phyloP scores from a whole-genome alignment of 2,329 filamentous ascomycete species.

The Cladosporium cucumerinum region DNA sequence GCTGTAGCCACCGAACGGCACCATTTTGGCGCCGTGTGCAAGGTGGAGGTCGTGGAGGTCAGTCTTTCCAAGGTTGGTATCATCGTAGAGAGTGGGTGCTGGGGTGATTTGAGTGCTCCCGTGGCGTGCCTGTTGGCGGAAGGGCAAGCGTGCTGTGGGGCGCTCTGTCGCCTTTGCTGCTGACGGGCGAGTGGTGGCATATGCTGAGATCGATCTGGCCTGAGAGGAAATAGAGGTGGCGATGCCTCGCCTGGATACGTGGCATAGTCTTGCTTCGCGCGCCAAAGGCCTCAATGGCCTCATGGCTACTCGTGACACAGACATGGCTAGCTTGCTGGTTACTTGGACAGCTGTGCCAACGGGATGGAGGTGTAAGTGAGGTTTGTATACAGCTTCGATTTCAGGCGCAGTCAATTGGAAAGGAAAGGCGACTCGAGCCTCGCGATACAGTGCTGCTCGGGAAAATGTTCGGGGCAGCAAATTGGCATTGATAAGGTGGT shows the following conservation, averaged over 20 bases:
- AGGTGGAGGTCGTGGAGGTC: conserved; percentile 77
- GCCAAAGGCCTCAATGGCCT: conserved; percentile 14
- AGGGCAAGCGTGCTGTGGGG: conserved; percentile 8
- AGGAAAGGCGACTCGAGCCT: background rate
- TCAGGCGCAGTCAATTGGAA: background rate
- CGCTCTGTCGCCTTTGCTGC: conserved; percentile 1
- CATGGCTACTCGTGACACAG: conserved; percentile 12
- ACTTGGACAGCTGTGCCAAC: background rate
- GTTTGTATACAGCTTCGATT: background rate
- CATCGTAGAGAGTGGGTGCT: conserved; percentile 31
- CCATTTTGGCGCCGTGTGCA: conserved; percentile 82
- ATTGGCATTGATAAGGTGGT: background rate
- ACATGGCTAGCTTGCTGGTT: background rate
- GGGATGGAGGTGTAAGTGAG: background rate
- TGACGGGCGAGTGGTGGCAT: background rate
- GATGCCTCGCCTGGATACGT: background rate
- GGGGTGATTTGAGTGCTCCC: conserved; percentile 26
- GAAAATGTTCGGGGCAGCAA: background rate
- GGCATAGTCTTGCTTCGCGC: conserved; percentile 4
- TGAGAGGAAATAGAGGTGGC: background rate
- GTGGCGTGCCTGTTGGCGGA: conserved; percentile 23
- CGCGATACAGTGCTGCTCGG: background rate
- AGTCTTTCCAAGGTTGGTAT: conserved; percentile 47
- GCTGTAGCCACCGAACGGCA: conserved; percentile 87
- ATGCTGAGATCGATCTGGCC: background rate